Conservation (phyloP, 106 monocot species). For the Allium sativum region DNA sequence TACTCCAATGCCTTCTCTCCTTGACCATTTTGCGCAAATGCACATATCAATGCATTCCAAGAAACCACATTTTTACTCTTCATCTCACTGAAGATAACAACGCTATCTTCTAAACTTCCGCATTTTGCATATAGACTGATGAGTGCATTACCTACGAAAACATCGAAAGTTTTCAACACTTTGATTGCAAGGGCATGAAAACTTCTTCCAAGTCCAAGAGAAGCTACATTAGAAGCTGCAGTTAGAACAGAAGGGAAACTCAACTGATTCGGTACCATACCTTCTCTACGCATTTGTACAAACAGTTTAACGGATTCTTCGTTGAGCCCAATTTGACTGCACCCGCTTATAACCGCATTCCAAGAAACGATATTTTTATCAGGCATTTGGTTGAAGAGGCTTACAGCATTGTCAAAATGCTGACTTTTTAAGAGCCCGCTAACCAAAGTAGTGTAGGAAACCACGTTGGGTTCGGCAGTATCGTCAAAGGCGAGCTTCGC, state of each 20-base stretch:
- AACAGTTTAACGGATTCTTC: constrained; percentile 54
- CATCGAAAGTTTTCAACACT: constrained; percentile 24
- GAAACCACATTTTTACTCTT: constrained; percentile 30
- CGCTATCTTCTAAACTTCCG: constrained; percentile 48
- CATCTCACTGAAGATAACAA: constrained; percentile 31
- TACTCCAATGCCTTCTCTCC: constrained; percentile 43
- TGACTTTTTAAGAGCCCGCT: constrained; percentile 42
- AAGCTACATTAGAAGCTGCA: constrained; percentile 45
- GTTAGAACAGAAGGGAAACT: constrained; percentile 53
- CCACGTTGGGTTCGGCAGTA: constrained; percentile 45
- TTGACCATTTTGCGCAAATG: constrained; percentile 58
- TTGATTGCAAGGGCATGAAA: constrained; percentile 51
- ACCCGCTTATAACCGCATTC: constrained; percentile 70
- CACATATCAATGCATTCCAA: constrained; percentile 61
- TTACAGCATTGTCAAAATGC: constrained; percentile 21
- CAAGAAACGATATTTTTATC: constrained; percentile 71
- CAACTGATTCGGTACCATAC: constrained; percentile 25
- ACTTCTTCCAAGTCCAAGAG: constrained; percentile 57
- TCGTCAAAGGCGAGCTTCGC: constrained; percentile 35
- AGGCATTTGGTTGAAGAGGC: constrained; percentile 48
- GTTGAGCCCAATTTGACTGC: constrained; percentile 46
- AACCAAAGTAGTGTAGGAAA: constrained; percentile 54
- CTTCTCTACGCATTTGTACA: constrained; percentile 46
- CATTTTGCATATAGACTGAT: constrained; percentile 71
- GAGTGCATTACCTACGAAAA: constrained; percentile 50